These are phyloP conservation scores for Mercurialis annua DNA, from an alignment of 345 rosid genomes.

Conservation along the genomic window DNA sequence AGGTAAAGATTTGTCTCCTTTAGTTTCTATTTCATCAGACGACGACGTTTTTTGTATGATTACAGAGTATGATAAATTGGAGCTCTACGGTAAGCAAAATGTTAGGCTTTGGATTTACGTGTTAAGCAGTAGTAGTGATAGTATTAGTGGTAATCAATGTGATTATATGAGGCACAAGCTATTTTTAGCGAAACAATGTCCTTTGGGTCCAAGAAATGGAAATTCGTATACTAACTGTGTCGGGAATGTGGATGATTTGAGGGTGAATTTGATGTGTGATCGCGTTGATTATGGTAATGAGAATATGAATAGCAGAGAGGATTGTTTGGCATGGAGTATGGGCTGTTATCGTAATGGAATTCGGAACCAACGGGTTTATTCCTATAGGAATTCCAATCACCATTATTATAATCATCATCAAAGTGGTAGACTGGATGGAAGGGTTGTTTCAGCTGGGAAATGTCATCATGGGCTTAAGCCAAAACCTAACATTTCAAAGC, in stretches of 20 bases:
- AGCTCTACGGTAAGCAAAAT: constrained; percentile 18
- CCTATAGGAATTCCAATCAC: constrained; percentile 16
- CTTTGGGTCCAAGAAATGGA: constrained; percentile 23
- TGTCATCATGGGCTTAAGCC: constrained; percentile 15
- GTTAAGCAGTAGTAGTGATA: background rate
- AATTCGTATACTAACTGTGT: constrained; percentile 12
- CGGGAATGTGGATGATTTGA: constrained; percentile 2
- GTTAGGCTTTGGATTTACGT: constrained; percentile 32
- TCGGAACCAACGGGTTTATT: constrained; percentile 12
- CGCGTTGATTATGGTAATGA: too few species aligned
- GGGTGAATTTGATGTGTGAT: background rate
- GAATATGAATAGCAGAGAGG: too few species aligned
- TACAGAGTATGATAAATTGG: constrained; percentile 28
- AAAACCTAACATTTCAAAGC: constrained; percentile 20
- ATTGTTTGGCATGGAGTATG: background rate
- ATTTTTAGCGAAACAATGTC: constrained; percentile 17
- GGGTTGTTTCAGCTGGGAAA: constrained; percentile 15
- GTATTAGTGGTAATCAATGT: background rate
- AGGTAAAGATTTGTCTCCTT: background rate
- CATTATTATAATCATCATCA: constrained; percentile 11
- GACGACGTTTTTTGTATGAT: constrained; percentile 31
- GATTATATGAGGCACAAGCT: constrained; percentile 18
- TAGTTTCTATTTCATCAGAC: constrained; percentile 24
- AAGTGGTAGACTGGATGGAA: constrained; percentile 17
- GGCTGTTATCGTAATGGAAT: constrained; percentile 14